These are phyloP conservation scores for Kazachstania viticola DNA, from an alignment of 805 yeast genomes.

Conservation along the genomic window DNA sequence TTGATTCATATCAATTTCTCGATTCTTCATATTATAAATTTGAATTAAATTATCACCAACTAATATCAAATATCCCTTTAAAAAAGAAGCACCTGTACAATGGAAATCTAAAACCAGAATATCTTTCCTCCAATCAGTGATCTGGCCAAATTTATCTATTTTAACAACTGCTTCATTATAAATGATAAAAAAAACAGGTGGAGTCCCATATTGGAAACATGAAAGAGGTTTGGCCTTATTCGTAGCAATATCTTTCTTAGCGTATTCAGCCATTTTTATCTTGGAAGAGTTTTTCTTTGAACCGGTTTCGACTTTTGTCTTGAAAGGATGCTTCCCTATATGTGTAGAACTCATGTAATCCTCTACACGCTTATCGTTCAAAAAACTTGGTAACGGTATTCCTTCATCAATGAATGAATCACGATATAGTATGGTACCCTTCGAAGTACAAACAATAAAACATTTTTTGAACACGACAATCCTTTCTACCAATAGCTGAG, in stretches of 20 bases:
- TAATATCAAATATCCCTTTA: slow-evolving; percentile 38
- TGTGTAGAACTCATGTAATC: slow-evolving; percentile 9
- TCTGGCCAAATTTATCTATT: slow-evolving; percentile 45
- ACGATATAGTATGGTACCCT: slow-evolving; percentile 51
- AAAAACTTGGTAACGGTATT: slow-evolving; percentile 47
- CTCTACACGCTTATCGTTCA: slow-evolving; percentile 25
- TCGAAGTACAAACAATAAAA: slow-evolving; percentile 52
- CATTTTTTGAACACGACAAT: slow-evolving; percentile 54
- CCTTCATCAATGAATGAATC: slow-evolving; percentile 44
- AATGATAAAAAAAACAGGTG: slow-evolving; percentile 45
- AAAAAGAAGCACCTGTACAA: slow-evolving; percentile 31
- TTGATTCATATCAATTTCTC: slow-evolving; percentile 16
- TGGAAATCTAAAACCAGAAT: slow-evolving; percentile 33
- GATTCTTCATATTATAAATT: slow-evolving; percentile 39
- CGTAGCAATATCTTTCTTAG: slow-evolving; percentile 29
- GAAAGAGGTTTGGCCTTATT: slow-evolving; percentile 40
- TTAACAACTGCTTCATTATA: slow-evolving; percentile 64
- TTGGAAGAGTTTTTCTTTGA: slow-evolving; percentile 20
- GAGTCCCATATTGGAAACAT: slow-evolving; percentile 47
- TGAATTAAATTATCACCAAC: slow-evolving; percentile 61
- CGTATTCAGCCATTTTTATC: slow-evolving; percentile 25
- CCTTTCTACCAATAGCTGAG: slow-evolving; percentile 46
- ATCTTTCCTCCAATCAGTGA: slow-evolving; percentile 31
- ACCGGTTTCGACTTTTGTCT: slow-evolving; percentile 11
- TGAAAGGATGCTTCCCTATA: slow-evolving; percentile 12